Base-by-base conservation (phyloP, 1,284 basidiomycete species). In the Ceratobasidium theobromae region DNA sequence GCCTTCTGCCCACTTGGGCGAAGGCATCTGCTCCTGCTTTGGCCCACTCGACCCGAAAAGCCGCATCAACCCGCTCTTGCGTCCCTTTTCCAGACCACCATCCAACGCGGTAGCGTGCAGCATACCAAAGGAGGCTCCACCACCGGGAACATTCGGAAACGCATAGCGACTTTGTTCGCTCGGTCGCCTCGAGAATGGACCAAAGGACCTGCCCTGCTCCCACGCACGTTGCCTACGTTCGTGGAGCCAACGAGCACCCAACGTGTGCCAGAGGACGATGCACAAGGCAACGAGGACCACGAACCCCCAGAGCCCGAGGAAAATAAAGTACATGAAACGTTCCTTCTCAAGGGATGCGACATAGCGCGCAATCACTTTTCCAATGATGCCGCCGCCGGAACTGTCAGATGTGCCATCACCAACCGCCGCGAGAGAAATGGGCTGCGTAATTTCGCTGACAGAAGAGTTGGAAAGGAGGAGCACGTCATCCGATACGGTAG, bases 391-490 rank as follows among this genome's bases (percentile, higher is more conserved):
- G 8, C 16, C 16, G 2, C 76, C 70, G 58, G 81, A 77, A 68
- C 83, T 79, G 30, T 81, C 81, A 62, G 77, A 70, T 5, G 69
- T 68, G 25, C 69, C 78, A 21, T 83, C 82, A 4, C 93, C 91
- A 41, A 92, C 80, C 12, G 92, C 92, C 3, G 93, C 93, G 16
- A 81, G 78, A 0, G 90, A 85, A 70, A 95, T 89, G 6, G 93
- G 92, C 55, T 79, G 77, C 1, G 87, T 82, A n/a, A 88, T 86
- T 72, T 93, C 89, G 71, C 91, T 79, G 62, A 93, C 84, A 3
- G 84, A 79, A 1, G 77, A 75, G 6, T 84, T 84, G 0, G 88
- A 90, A 51, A 98, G 81, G 45, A 93, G 80, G 65, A 98, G 85
- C 40, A 88, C 82, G 66, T 83, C 82, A 53, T 87, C 77, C 65